These are phyloP conservation scores for Sordariomycetes sp. DNA, from an alignment of 2,329 filamentous ascomycete genomes.

Conservation along the genomic window DNA sequence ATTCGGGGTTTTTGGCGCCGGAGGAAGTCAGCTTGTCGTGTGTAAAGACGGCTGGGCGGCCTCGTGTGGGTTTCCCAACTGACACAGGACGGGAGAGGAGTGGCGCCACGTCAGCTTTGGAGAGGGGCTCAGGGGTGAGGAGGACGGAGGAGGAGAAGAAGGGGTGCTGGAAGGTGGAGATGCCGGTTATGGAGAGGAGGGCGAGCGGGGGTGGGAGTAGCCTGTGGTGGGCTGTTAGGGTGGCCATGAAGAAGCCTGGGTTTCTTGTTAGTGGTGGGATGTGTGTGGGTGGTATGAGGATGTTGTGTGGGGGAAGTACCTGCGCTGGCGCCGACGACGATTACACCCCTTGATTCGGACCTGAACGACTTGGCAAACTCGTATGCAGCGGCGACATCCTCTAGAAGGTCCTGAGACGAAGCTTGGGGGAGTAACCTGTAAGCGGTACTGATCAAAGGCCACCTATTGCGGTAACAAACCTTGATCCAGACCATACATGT, in stretches of 20 bases:
- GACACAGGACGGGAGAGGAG: slow-evolving; percentile 13
- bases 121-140: slow-evolving; percentile 13
- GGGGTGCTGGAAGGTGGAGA: slow-evolving; percentile 19
- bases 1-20: slow-evolving; percentile 14
- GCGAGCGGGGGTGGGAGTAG: slow-evolving; percentile 15
- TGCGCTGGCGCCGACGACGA: slow-evolving; percentile 19
- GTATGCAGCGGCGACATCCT: slow-evolving; percentile 18
- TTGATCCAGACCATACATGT: slow-evolving; percentile 4
- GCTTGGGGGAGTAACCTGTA: slow-evolving; percentile 21
- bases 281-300: neutral
- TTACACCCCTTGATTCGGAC: slow-evolving; percentile 9
- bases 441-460: slow-evolving; percentile 19
- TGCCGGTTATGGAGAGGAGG: slow-evolving; percentile 19
- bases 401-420: slow-evolving; percentile 12
- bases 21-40: slow-evolving; percentile 13
- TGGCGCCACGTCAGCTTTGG: slow-evolving; percentile 11
- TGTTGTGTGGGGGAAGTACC: slow-evolving; percentile 10
- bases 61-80: slow-evolving; percentile 8
- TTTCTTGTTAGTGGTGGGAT: neutral
- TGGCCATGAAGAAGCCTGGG: slow-evolving; percentile 18
- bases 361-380: slow-evolving; percentile 11
- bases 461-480: slow-evolving; percentile 16
- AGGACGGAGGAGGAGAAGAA: slow-evolving; percentile 21
- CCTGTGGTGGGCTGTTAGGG: slow-evolving; percentile 16
- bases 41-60: slow-evolving; percentile 11